Evolutionary conservation across 768 basidiomycete genomes (phyloP), one percentile per base, ranked within the genome.

Genomic region (Hypholoma fasciculare): DNA sequence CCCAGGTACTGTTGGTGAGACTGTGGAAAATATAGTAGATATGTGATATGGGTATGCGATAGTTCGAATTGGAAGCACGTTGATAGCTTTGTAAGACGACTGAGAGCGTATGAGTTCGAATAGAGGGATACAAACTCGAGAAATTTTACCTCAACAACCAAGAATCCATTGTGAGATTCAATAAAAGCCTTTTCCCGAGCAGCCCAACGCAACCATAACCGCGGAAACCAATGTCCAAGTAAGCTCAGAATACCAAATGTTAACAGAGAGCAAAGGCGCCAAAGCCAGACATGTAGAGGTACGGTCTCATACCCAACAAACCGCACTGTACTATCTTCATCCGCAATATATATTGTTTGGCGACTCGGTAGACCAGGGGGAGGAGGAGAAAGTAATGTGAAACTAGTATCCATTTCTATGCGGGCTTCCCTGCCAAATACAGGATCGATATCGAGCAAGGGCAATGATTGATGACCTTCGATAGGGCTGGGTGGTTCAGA

Each of bases 201-300:
- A 19, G 92, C 90, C 83, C 89, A 96, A 27, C 84, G 84, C 51
- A 98, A 82, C 97, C 97, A 98, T 26, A 95, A 62, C 5, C 81
- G 83, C 56, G 97, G 97, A 62, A 97, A 87, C 97, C 97, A 99
- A 66, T 94, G 87, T 3, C 95, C 96, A 8, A 96, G 72, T 16
- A 99, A 79, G 11, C 82, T 88, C 19, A 98, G 75, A 4, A 84
- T 70, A 4, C 97, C 96, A 11, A 88, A 73, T 1, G 86, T 84
- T 7, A 89, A 50, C 6, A 91, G 61, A 65, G 91, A 92, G 5
- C 83, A 82, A 11, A 78, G 34, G 61, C 82, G 79, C 96, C 97
- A 99, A 3, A 87, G 61, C 72, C 78, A 77, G 42, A 80, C 76
- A 54, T 86, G 83, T 82, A 84, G 85, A 5, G 64, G 67, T 27